These are phyloP conservation scores for Quercus wislizeni DNA, from an alignment of 306 rosid genomes.

Conservation along the genomic window DNA sequence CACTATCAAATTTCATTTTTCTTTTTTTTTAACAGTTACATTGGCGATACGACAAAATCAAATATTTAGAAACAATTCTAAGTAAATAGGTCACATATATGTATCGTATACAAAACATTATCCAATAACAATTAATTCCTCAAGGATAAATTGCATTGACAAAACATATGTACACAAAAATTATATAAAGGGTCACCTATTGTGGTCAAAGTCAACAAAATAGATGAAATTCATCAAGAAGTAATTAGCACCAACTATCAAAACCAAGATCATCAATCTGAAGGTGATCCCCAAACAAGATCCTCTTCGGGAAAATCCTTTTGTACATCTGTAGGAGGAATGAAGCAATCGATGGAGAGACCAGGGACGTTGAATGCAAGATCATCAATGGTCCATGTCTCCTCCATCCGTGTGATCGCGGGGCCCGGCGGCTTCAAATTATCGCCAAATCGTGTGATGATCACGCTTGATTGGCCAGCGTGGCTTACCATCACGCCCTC, in stretches of 20 bases:
- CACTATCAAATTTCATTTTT: too few species aligned
- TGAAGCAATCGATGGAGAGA: constrained; percentile 79
- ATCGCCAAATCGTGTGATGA: constrained; percentile 79
- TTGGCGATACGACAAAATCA: too few species aligned
- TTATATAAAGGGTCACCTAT: background rate
- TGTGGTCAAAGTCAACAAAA: background rate
- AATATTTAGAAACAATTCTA: too few species aligned
- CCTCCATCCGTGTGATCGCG: constrained; percentile 66
- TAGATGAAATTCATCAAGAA: background rate
- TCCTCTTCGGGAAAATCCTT: constrained; percentile 38
- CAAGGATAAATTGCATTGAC: background rate
- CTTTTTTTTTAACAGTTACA: too few species aligned
- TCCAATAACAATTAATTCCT: background rate
- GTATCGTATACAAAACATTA: background rate
- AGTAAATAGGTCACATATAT: too few species aligned
- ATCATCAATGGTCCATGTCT: constrained; percentile 84
- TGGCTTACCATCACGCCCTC: constrained; percentile 88
- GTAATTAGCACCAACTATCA: background rate
- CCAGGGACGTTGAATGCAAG: constrained; percentile 85
- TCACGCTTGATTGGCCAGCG: constrained; percentile 59
- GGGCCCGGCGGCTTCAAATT: constrained; percentile 61
- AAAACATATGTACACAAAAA: background rate
- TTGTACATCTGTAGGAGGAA: constrained; percentile 74
- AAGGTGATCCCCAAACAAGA: constrained; percentile 57
- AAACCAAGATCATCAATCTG: constrained; percentile 28